A percentile compares a stretch with the other conserved stretches of the same genome.
phyloP scores from a whole-genome alignment of 495 filamentous ascomycete genomes.

The Penicillium pulvis region DNA sequence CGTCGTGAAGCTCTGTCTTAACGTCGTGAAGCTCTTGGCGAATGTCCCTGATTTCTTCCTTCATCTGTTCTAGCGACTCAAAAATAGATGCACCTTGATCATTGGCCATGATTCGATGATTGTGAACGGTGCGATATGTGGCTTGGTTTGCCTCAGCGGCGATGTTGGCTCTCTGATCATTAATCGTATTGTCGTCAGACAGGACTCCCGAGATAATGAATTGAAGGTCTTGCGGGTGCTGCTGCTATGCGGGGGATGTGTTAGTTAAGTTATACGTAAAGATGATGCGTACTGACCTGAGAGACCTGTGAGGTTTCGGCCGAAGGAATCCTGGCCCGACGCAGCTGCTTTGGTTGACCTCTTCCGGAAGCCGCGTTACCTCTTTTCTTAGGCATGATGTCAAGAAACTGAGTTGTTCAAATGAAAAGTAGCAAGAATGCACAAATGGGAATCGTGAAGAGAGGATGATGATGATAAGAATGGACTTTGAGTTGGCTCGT shows the following conservation, averaged over 20 bases:
- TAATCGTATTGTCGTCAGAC: background rate
- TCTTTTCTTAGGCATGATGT: background rate
- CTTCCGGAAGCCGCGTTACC: background rate
- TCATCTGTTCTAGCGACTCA: background rate
- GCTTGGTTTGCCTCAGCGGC: background rate
- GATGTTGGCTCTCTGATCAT: conserved; percentile 1
- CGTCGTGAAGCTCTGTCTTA: too few relatives aligned
- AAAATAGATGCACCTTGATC: background rate
- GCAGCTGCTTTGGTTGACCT: background rate
- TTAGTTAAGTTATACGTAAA: background rate
- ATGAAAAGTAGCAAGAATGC: background rate
- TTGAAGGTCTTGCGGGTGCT: conserved; percentile 1
- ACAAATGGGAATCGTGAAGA: background rate
- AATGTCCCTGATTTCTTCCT: background rate
- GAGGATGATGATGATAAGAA: background rate
- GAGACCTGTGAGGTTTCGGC: background rate
- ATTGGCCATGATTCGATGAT: background rate
- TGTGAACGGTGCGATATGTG: background rate
- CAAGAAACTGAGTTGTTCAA: background rate
- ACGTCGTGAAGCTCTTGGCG: too few relatives aligned
- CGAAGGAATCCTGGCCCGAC: background rate
- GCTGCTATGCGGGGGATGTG: background rate
- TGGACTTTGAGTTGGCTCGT: background rate
- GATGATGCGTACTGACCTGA: background rate
- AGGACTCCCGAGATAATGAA: background rate